Conservation (phyloP, 352 stramenopile species). For the Phytophthora idaei region DNA sequence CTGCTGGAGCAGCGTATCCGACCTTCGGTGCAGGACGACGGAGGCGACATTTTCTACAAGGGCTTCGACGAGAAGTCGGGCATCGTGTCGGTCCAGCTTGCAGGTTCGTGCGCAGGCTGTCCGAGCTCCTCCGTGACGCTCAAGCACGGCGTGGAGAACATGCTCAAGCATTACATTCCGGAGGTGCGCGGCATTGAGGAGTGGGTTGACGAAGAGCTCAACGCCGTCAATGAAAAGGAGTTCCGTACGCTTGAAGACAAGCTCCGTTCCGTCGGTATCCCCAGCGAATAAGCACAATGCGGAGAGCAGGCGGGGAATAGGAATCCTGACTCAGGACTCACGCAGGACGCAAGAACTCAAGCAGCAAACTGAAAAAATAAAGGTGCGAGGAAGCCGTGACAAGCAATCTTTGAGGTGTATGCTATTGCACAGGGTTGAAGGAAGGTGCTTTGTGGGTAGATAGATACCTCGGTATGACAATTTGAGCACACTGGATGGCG, state of each 20-base stretch:
- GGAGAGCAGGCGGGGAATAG: not conserved
- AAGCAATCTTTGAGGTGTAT: too few species aligned
- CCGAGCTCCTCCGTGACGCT: constrained; percentile 98
- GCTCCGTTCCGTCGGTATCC: constrained; percentile 79
- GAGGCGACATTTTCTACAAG: constrained; percentile 99
- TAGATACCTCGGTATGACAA: constrained; percentile 1
- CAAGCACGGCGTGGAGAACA: constrained; percentile 99
- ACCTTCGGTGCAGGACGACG: constrained; percentile 98
- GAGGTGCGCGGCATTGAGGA: constrained; percentile 93
- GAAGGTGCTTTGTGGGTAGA: not conserved
- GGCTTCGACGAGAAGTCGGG: constrained; percentile 96
- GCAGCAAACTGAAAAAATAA: constrained; percentile 28
- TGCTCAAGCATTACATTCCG: constrained; percentile 99
- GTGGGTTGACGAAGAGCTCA: constrained; percentile 79
- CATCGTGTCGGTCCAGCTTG: constrained; percentile 89
- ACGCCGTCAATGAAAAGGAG: constrained; percentile 79
- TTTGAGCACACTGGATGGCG: constrained; percentile 5
- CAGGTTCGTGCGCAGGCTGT: constrained; percentile 97
- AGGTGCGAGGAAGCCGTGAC: constrained; percentile 15
- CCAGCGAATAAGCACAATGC: constrained; percentile 62
- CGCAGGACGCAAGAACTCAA: not conserved
- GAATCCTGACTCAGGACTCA: constrained; percentile 1
- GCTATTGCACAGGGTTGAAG: not conserved
- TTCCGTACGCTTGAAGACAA: constrained; percentile 86
- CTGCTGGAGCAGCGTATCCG: constrained; percentile 98